Percentiles rank a stretch among this genome's conserved stretches.
Evolutionary conservation across 768 basidiomycete genomes (phyloP).

Genomic region (Suillus fuscotomentosus): DNA sequence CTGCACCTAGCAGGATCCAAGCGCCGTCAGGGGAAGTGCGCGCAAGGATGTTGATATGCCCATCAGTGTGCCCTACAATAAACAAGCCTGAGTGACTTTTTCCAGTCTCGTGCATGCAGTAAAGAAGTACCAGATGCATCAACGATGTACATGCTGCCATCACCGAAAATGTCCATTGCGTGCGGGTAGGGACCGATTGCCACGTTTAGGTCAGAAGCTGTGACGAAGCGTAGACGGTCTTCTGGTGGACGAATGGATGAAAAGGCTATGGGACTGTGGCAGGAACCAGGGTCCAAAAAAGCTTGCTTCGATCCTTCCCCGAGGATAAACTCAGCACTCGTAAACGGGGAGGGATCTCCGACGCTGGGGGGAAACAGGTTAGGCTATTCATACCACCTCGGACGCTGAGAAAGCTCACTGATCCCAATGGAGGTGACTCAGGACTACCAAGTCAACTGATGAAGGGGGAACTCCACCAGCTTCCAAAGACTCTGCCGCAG

Average conservation of each 20-base stretch:
- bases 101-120: background rate
- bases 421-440: slow-evolving; percentile 55
- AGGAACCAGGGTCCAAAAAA: slow-evolving; percentile 34
- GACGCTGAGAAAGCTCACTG: slow-evolving; percentile 36
- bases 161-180: slow-evolving; percentile 49
- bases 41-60: slow-evolving; percentile 51
- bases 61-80: slow-evolving; percentile 40
- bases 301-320: slow-evolving; percentile 35
- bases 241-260: slow-evolving; percentile 32
- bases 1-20: slow-evolving; percentile 53
- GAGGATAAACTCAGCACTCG: slow-evolving; percentile 42
- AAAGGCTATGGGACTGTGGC: slow-evolving; percentile 34
- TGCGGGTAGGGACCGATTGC: slow-evolving; percentile 47
- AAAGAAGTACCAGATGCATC: slow-evolving; percentile 38
- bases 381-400: slow-evolving; percentile 39
- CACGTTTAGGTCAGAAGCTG: slow-evolving; percentile 26
- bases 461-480: slow-evolving; percentile 43
- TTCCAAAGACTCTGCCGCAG: slow-evolving; percentile 41
- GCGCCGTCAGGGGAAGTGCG: slow-evolving; percentile 48
- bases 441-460: slow-evolving; percentile 41
- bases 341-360: slow-evolving; percentile 43
- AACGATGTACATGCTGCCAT: slow-evolving; percentile 54
- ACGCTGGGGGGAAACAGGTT: slow-evolving; percentile 42
- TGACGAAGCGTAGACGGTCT: slow-evolving; percentile 35
- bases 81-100: background rate